Base-by-base conservation (phyloP, 768 basidiomycete species). In the Gymnopilus junonius region DNA sequence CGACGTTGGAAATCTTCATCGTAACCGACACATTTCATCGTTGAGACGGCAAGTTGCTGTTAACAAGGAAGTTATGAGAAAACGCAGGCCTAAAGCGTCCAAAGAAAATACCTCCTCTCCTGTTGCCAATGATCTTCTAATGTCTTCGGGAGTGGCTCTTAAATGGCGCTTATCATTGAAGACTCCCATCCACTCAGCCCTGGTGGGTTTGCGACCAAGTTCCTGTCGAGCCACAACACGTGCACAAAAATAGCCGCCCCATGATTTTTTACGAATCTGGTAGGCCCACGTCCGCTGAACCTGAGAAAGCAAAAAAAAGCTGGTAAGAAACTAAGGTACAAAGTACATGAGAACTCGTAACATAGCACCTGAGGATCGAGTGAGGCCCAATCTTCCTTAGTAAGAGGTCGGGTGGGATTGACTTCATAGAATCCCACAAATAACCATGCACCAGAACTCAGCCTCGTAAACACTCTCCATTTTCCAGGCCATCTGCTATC, bases 401-500 rank as follows among this genome's bases (percentile, higher is more conserved):
- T 79, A 2, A 62, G 71, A 25, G 83, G 83, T 46, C 82, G 78
- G 75, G 73, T 74, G 0, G 62, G 65, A 32, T 70, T 71, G 17
- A 72, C 75, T 17, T 71, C 67, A 31, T 76, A 76, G 45, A 80
- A 76, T 15, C 77, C 82, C 54, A 62, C 61, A n/a, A 75, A 70
- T 7, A 72, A 81, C 65, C 80, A 82, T 14, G 50, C 34, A 23
- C 64, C 63, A 4, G 68, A 75, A 43, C 68, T 77, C 14, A 71
- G 72, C 12, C 75, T 71, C 14, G 77, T 82, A 53, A 71, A 75
- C 3, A 66, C 71, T 0, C 71, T 79, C 12, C 65, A 61, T 0
- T 31, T 80, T 76, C 71, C 70, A 72, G 51, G 31, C 64, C 15
- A 61, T 66, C 8, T 79, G 10, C 43, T 15, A 25, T 25, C 34